Evolutionary conservation across 495 filamentous ascomycete genomes (phyloP), one percentile per base, ranked within the genome.

Genomic region (Penicillium waksmanii): DNA sequence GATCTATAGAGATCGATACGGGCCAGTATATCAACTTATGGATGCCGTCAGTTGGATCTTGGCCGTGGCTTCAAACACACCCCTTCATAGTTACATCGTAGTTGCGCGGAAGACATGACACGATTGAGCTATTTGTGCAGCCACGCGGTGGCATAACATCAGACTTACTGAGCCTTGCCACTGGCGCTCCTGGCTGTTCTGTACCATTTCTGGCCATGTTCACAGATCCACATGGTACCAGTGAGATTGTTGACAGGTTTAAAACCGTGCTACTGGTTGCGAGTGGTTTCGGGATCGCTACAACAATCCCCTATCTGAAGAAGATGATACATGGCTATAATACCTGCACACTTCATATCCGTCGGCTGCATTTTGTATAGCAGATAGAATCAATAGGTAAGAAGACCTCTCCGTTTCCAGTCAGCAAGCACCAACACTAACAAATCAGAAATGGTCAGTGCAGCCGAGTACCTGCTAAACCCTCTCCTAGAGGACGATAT

Each of bases 21-120:
- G 66, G 76, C 18, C 60, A 78, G 53, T 78, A 77, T 55, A 72
- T 78, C 47, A 75, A 77, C 51, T 48, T 78, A 18, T 77, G 57
- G 66, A 64, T 80, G 12, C 68, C 69, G 9, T 65, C 63, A 11
- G 58, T 75, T 6, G 67, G 66, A 58, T 51, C 75, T 34, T 71
- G 48, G 42, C 75, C 64, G 42, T 76, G 65, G 57, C 56, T 62
- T 21, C 64, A 79, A 57, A 73, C 60, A 31, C 65, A 80, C 66
- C 73, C 68, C n/a, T 80, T 79, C 53, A 70, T 61, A 11, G 66
- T 80, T 1, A 71, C 50, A 55, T 78, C 62, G 8, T 78, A 64
- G 74, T 73, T 65, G 5, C 11, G 48, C 19, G 64, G 62, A 23
- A 60, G 38, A 52, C 61, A 76, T 52, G 54, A 54, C 34, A 58